Percentiles rank a stretch among this genome's conserved stretches.
These are phyloP conservation scores for Sphagnum tenellum DNA, from an alignment of 225 moss, liverwort and hornwort genomes.

Conservation along the genomic window DNA sequence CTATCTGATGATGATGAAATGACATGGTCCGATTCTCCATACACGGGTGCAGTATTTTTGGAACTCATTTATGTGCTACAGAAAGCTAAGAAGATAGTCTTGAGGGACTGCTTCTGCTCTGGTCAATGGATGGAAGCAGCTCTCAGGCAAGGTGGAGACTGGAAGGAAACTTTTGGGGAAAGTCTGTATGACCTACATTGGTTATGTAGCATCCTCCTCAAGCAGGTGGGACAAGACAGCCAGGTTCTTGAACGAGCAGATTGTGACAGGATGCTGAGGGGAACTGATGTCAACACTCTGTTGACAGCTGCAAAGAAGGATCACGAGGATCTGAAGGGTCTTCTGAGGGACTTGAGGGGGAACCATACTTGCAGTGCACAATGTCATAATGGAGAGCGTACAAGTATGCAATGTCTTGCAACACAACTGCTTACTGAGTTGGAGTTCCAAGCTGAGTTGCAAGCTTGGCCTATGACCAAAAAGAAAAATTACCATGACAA, in stretches of 20 bases:
- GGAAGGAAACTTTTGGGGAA: neutral
- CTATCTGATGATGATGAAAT: neutral
- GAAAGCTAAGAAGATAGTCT: neutral
- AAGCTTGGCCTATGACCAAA: neutral
- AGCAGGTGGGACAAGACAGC: neutral
- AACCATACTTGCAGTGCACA: neutral
- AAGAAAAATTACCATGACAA: neutral
- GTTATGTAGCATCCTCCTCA: neutral
- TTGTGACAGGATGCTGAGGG: neutral
- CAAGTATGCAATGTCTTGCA: conserved; percentile 5
- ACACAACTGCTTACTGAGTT: neutral
- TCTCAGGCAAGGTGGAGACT: conserved; percentile 5
- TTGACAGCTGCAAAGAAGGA: neutral
- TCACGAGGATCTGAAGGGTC: too few species aligned
- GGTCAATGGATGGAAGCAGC: conserved; percentile 3
- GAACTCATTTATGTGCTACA: conserved; percentile 3
- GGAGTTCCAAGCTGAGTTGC: neutral
- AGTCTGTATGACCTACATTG: conserved; percentile 4
- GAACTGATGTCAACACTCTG: neutral
- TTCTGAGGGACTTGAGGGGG: neutral
- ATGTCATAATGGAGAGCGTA: neutral
- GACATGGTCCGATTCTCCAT: neutral
- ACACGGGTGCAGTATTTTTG: neutral
- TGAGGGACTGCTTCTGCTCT: neutral
- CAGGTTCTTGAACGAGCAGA: neutral